Conservation (phyloP, 768 basidiomycete species). For the Sporobolomyces phaffii region DNA sequence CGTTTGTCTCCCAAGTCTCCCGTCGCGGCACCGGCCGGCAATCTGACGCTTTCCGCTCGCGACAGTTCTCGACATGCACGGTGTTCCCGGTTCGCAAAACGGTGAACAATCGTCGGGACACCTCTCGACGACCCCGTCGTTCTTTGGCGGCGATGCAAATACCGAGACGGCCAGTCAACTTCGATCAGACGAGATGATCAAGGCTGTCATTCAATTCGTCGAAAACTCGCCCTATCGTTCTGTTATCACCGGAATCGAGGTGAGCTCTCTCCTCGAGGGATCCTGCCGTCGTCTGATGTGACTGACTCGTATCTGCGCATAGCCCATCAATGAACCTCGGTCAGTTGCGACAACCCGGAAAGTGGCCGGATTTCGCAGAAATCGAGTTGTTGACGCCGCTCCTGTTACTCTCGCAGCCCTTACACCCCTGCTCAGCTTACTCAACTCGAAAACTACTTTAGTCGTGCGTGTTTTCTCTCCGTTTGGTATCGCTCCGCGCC, state of each 20-base stretch:
- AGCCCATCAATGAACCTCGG: conserved; percentile 40
- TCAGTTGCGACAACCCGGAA: conserved; percentile 1
- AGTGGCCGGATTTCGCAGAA: neutral
- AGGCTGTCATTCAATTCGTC: conserved; percentile 39
- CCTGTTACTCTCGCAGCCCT: neutral
- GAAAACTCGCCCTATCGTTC: conserved; percentile 40
- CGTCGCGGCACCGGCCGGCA: too few species aligned
- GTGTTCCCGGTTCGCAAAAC: conserved; percentile 44
- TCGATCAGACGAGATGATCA: conserved; percentile 36
- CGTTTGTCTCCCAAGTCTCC: conserved; percentile 14
- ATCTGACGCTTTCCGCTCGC: too few species aligned
- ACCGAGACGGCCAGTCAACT: conserved; percentile 32
- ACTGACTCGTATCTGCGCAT: too few species aligned
- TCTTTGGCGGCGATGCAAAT: conserved; percentile 15
- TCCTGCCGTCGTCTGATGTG: neutral
- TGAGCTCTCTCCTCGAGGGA: conserved; percentile 1
- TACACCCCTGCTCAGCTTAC: conserved; percentile 36
- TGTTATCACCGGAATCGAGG: conserved; percentile 38
- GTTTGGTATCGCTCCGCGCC: too few species aligned
- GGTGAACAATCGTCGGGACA: conserved; percentile 42
- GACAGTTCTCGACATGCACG: conserved; percentile 39
- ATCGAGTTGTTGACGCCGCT: too few species aligned
- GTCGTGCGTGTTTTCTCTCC: conserved; percentile 5
- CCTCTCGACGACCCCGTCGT: conserved; percentile 19
- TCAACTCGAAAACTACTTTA: conserved; percentile 37